phyloP scores from a whole-genome alignment of 2,329 filamentous ascomycete species.

The Aspergillus amoenus region DNA sequence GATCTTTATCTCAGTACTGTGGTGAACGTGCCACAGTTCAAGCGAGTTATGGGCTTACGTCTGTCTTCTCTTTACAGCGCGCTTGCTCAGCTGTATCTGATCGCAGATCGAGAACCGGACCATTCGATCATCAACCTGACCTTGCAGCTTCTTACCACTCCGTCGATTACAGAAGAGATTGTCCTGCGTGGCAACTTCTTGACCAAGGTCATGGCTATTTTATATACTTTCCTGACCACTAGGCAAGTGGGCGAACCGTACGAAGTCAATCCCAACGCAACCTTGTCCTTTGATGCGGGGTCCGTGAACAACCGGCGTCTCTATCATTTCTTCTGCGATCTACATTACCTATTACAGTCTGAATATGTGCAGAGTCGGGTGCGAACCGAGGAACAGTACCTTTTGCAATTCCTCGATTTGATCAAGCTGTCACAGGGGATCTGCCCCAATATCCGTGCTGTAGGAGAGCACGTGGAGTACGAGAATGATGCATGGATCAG shows the following conservation, averaged over 20 bases:
- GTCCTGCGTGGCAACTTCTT: slow-evolving; percentile 94
- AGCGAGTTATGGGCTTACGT: slow-evolving; percentile 85
- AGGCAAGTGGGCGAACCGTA: slow-evolving; percentile 92
- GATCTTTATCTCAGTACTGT: slow-evolving; percentile 96
- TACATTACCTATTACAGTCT: slow-evolving; percentile 86
- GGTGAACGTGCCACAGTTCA: slow-evolving; percentile 93
- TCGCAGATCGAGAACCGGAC: slow-evolving; percentile 93
- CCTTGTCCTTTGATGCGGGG: slow-evolving; percentile 88
- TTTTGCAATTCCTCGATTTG: slow-evolving; percentile 91
- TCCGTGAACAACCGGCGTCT: slow-evolving; percentile 93
- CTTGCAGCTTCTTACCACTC: slow-evolving; percentile 92
- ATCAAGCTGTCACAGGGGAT: slow-evolving; percentile 97
- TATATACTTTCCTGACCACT: slow-evolving; percentile 96
- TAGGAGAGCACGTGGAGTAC: slow-evolving; percentile 96
- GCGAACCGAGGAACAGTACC: slow-evolving; percentile 78
- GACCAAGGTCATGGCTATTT: slow-evolving; percentile 89
- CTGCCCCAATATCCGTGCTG: slow-evolving; percentile 86
- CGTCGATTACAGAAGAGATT: slow-evolving; percentile 93
- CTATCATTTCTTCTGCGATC: slow-evolving; percentile 96
- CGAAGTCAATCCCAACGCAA: slow-evolving; percentile 81
- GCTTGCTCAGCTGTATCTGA: slow-evolving; percentile 88
- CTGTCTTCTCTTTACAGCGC: slow-evolving; percentile 94
- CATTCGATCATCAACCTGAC: slow-evolving; percentile 98
- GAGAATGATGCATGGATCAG: slow-evolving; percentile 98
- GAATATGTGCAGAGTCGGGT: slow-evolving; percentile 84